Evolutionary conservation across 352 stramenopile species (phyloP), one percentile per base, ranked within the genome.

Genomic region (Peronospora farinosa): DNA sequence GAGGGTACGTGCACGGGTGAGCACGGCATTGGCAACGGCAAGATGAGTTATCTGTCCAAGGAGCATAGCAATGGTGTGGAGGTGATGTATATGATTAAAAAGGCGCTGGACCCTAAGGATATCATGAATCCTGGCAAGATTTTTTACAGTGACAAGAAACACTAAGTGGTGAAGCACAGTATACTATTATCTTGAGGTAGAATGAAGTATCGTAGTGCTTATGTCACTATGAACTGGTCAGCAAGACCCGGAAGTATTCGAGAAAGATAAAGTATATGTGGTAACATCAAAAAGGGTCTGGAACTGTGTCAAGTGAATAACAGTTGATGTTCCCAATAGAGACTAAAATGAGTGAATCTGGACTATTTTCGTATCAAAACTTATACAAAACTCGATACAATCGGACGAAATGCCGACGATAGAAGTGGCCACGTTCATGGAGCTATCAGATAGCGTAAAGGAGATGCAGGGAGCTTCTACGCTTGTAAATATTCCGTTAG

Each of bases 101-200:
- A 82, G 16, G 78, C 92, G 27, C 60, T 99, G 7, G 96, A 99
- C 72, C 95, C 95, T 13, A 72, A 88, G 36, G 88, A 96, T 60
- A 97, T 98, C 36, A 87, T 99, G 75, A 99, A 99, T 75, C 96
- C 96, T 0, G 95, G 95, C 49, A 99, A 98, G 73, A 87, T 98
- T 45, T 86, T 98, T 46, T 88, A 89, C 42, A 68, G 53, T 12
- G 49, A 70, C 19, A 46, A 40, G 28, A 56, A 60, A 33, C 57
- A 65, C 46, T 65, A 63, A 60, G 46, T 33, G 11, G 31, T 15
- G 8, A 33, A 33, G 28, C 28, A 13, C 11, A 33, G 8, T 62
- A 44, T 21, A 42, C 51, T 33, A 47, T 42, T 36, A 10, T 16
- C 17, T 7, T 41, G 8, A 28, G 28, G 28, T 32, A 32, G 0